Percentiles rank a stretch among this genome's conserved stretches.
Evolutionary conservation across 257 asterid species (phyloP).

Genomic region (Solanum etuberosum): DNA sequence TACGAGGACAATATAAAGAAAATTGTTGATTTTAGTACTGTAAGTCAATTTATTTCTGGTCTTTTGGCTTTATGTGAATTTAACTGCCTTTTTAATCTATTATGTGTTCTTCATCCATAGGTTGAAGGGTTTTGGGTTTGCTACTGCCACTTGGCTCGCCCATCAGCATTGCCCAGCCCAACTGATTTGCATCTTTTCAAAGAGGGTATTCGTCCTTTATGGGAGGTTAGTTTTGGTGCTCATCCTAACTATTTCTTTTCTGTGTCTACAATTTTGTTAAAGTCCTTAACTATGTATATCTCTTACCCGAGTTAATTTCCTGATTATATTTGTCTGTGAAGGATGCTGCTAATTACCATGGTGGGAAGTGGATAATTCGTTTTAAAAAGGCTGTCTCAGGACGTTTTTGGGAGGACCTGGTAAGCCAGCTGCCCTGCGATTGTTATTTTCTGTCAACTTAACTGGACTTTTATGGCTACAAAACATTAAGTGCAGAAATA

Average conservation of each 20-base stretch:
- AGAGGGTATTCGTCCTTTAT: conserved; percentile 92
- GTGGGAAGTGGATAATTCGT: conserved; percentile 97
- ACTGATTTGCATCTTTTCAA: conserved; percentile 96
- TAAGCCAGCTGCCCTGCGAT: conserved; percentile 15
- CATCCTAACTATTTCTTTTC: background rate
- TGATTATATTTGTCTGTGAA: conserved; percentile 7
- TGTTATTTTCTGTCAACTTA: background rate
- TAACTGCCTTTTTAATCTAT: background rate
- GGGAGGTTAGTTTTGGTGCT: conserved; percentile 65
- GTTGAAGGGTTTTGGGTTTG: conserved; percentile 94
- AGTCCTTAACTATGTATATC: background rate
- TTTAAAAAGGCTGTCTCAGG: conserved; percentile 88
- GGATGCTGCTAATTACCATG: conserved; percentile 96
- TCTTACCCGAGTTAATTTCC: background rate
- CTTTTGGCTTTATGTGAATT: background rate
- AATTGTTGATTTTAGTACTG: conserved; percentile 88
- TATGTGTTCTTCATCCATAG: conserved; percentile 11
- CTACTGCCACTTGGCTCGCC: conserved; percentile 90
- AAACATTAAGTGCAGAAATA: background rate
- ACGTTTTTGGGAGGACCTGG: conserved; percentile 99
- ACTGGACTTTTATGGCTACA: background rate
- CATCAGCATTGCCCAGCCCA: conserved; percentile 78
- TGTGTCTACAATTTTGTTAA: background rate
- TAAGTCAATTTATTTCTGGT: conserved; percentile 19
- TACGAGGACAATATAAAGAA: conserved; percentile 93